Evolutionary conservation across 2,329 filamentous ascomycete genomes (phyloP), one percentile per base, ranked within the genome.

Genomic region (Aspergillus luchuensis): DNA sequence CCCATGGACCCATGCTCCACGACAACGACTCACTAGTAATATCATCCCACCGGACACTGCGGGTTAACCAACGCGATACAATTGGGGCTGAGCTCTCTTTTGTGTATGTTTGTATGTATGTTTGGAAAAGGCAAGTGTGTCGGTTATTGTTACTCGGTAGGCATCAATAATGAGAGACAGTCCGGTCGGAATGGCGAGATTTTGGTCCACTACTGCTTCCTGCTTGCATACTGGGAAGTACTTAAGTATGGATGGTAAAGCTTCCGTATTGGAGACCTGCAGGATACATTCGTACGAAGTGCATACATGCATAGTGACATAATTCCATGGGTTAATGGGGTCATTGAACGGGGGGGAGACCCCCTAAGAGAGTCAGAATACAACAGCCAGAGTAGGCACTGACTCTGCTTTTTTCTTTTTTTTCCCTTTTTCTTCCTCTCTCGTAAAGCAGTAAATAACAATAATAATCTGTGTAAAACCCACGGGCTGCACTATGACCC

Each of bases 31-130:
- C 11, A 36, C 33, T 36, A 36, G 33, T 36, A 36, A 11, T 17
- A 28, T 23, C 38, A 52, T 52, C 56, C 25, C 38, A 53, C 25
- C 56, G 56, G 56, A 53, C 25, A 50, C 48, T 45, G 48, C 56
- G 48, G 56, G 21, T 47, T 30, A 30, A 13, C 13, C 10, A 21
- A 38, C 21, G 36, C 23, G 47, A n/a, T 23, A 30, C 33, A 23
- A 39, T 25, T 25, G 53, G 39, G 47, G 47, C 8, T 45, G 53
- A 15, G 25, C 10, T 33, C 17, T n/a, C 41, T 48, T 43, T 28
- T 49, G 45, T 33, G 30, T 33, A 11, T 36, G 30, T 33, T 10
- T 33, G 30, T 33, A 11, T 33, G 30, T 33, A 33, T 33, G 11
- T 36, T 36, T 36, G 11, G 33, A 5, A 6, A 10, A 49, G 45